A percentile compares a stretch with the other conserved stretches of the same genome.
These are phyloP conservation scores for Stephania yunnanensis DNA, from an alignment of 164 flowering plant genomes.

Conservation along the genomic window DNA sequence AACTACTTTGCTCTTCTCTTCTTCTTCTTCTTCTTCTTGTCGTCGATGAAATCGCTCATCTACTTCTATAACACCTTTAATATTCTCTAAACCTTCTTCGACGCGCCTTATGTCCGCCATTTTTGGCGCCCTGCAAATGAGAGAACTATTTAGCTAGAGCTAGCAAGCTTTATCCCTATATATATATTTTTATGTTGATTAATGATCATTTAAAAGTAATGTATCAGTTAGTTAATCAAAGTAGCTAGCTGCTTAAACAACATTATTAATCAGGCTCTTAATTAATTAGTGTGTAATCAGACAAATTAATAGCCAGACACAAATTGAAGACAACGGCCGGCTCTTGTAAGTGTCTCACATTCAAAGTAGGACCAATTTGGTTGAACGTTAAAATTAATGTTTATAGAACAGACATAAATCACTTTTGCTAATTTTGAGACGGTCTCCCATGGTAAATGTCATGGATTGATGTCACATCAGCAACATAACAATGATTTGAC, in stretches of 20 bases:
- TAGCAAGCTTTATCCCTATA: neutral
- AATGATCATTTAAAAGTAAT: neutral
- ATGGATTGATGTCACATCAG: too few relatives aligned
- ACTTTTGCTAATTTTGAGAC: too few relatives aligned
- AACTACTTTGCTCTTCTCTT: neutral
- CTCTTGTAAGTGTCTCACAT: too few relatives aligned
- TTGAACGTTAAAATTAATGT: too few relatives aligned
- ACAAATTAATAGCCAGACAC: neutral
- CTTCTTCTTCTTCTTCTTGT: neutral
- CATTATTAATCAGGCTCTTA: neutral
- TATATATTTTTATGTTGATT: neutral
- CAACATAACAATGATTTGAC: too few relatives aligned
- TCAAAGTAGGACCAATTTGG: too few relatives aligned
- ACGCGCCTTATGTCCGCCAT: constrained; percentile 26
- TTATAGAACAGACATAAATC: too few relatives aligned
- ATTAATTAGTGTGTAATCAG: neutral
- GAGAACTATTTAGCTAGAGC: neutral
- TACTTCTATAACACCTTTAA: neutral
- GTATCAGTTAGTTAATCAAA: too few relatives aligned
- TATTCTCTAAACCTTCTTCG: constrained; percentile 34
- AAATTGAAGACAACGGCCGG: neutral
- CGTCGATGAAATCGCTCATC: constrained; percentile 3
- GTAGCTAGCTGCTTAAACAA: neutral
- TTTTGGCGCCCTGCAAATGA: neutral
- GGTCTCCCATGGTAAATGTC: too few relatives aligned